phyloP scores from a whole-genome alignment of 176 grass and related monocot species.

The Saccharum spontaneum region DNA sequence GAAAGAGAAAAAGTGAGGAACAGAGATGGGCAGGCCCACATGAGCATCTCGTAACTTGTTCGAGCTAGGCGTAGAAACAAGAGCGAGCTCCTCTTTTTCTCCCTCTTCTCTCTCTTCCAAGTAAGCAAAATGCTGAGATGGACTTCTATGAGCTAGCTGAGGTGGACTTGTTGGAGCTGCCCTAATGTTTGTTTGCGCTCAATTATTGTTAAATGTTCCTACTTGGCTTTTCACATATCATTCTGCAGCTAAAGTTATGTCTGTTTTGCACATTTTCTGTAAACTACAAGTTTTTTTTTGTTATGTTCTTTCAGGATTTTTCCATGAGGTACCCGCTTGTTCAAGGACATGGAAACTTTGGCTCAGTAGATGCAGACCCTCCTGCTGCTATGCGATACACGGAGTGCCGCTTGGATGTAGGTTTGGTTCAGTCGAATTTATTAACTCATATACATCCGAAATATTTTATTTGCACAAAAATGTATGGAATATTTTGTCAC shows the following conservation, averaged over 20 bases:
- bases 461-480: background rate
- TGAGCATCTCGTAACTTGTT: background rate
- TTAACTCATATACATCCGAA: background rate
- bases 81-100: background rate
- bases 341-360: slow-evolving; percentile 98
- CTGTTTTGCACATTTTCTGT: slow-evolving; percentile 19
- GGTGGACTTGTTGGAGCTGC: background rate
- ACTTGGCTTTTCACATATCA: slow-evolving; percentile 6
- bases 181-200: background rate
- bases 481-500: background rate
- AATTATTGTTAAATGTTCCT: background rate
- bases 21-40: background rate
- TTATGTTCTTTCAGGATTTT: slow-evolving; percentile 70
- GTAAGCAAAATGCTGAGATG: background rate
- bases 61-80: background rate
- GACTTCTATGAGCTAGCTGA: background rate
- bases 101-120: background rate
- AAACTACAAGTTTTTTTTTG: slow-evolving; percentile 14
- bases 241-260: background rate
- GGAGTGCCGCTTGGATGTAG: slow-evolving; percentile 96
- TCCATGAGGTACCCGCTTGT: slow-evolving; percentile 87
- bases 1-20: background rate
- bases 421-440: slow-evolving; percentile 43
- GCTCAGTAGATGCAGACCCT: slow-evolving; percentile 95
- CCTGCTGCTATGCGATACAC: slow-evolving; percentile 98